Evolutionary conservation across 2,329 filamentous ascomycete species (phyloP), one percentile per base, ranked within the genome.

Genomic region (Dactylellina sp.): DNA sequence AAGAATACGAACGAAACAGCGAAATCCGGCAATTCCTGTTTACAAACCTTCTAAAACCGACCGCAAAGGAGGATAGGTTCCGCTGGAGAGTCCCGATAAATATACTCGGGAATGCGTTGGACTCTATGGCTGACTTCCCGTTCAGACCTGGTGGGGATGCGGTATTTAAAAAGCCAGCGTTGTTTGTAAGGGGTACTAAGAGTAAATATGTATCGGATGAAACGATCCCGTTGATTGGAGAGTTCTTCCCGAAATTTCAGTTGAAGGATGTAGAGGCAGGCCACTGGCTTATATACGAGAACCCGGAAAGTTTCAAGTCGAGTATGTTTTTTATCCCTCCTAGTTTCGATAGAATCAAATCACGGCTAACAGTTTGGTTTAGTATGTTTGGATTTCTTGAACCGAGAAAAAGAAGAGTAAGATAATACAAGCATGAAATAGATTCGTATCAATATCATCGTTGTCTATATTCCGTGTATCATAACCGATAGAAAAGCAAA

Each of bases 211-310:
- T 96, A 1, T 87, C 91, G 3, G 91, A 96, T 80, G 92, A 96
- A 81, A 86, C 88, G 59, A 81, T 96, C 52, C 91, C 91, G n/a
- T 82, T 90, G 16, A 89, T 95, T 77, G 91, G 91, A 1, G 85
- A 88, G 75, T 95, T 96, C 82, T 96, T 96, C 79, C 92, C 92
- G 9, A 84, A 84, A 22, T 96, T 95, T 79, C 83, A 87, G 79
- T 79, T 95, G 28, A 87, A 84, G 53, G 90, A 94, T 81, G 83
- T 96, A 32, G 89, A 95, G 39, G 86, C 89, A 7, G 92, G 92
- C 0, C 92, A 96, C 81, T 96, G 92, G 92, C 83, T 96, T 3
- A 93, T 94, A 75, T 92, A 91, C n/a, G 92, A 96, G 83, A 89
- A 92, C 78, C 92, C 92, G 0, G 88, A 92, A 79, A 88, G 85